Evolutionary conservation across 768 basidiomycete species (phyloP).

Genomic region (Tubosaeta sp.): DNA sequence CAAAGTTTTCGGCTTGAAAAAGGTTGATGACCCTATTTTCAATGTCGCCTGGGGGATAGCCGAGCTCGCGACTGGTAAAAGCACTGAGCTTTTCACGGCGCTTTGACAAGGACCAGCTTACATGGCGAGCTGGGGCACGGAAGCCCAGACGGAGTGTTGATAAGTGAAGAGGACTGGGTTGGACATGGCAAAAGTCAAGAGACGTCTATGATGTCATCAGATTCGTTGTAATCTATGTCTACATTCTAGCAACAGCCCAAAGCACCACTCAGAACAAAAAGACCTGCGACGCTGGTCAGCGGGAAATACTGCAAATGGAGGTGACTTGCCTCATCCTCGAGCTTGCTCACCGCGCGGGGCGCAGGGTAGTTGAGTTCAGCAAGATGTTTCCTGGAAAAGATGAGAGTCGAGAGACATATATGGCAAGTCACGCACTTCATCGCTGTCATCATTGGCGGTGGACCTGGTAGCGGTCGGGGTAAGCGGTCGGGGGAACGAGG

Average conservation of each 20-base stretch:
- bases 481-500: slow-evolving; percentile 4
- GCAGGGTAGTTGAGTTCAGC: slow-evolving; percentile 83
- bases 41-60: slow-evolving; percentile 34
- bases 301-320: background rate
- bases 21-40: slow-evolving; percentile 39
- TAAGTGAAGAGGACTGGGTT: slow-evolving; percentile 36
- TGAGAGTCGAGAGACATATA: background rate
- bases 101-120: slow-evolving; percentile 13
- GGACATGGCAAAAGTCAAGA: background rate
- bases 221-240: slow-evolving; percentile 1
- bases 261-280: slow-evolving; percentile 36
- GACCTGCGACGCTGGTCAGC: slow-evolving; percentile 29
- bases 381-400: slow-evolving; percentile 69
- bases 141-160: slow-evolving; percentile 37
- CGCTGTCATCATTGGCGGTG: slow-evolving; percentile 72
- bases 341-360: slow-evolving; percentile 89
- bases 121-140: slow-evolving; percentile 40
- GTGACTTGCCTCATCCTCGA: slow-evolving; percentile 69
- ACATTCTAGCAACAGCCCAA: background rate
- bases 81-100: background rate
- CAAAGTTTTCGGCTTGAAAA: slow-evolving; percentile 45
- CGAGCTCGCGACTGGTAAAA: slow-evolving; percentile 39
- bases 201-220: slow-evolving; percentile 1
- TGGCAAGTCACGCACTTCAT: slow-evolving; percentile 58
- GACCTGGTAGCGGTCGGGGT: slow-evolving; percentile 37